Evolutionary conservation across 148 eudicot genomes (phyloP), one percentile per base, ranked within the genome.

Genomic region (Arctostaphylos glauca): DNA sequence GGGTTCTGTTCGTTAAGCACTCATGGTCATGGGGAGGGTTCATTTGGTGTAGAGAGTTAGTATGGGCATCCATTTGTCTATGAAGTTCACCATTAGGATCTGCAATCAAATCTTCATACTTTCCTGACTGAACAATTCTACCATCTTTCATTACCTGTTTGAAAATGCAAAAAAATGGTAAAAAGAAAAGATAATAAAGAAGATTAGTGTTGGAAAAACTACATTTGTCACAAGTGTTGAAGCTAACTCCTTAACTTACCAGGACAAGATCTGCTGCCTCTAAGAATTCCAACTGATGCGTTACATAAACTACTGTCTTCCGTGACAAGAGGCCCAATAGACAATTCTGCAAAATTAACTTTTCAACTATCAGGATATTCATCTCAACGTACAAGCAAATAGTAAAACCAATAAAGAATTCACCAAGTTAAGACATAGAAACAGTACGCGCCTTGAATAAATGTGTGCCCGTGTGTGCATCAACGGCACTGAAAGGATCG

Each of bases 401-500:
- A 31, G 73, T 9, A 68, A 9, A 52, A n/a, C 18, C n/a, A 23
- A 52, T 16, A 48, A 80, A 23, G 4, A 23, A 14, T 6, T 41
- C 50, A 13, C 12, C 19, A 53, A 70, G 54, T 47, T 52, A 38
- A 15, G 43, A 56, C 50, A 55, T 31, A 79, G 50, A 83, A 50
- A 64, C 48, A 6, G 77, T 53, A 59, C 88, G 85, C 88, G 73
- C 98, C 94, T 92, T 92, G 89, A 94, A 96, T 82, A 96, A 86
- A 81, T 96, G 98, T 55, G 93, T 92, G 59, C 95, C 92, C 19
- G 98, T 96, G 85, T 92, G 98, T 81, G 98, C 97, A 90, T 94
- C 98, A 74, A 96, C 98, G 0, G 98, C 98, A 74, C 98, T 96
- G 77, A 96, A 96, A n/a, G 98, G 98, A 86, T 96, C 98, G 82